phyloP scores from a whole-genome alignment of 2,329 filamentous ascomycete genomes.

The Neocucurbitaria cava region DNA sequence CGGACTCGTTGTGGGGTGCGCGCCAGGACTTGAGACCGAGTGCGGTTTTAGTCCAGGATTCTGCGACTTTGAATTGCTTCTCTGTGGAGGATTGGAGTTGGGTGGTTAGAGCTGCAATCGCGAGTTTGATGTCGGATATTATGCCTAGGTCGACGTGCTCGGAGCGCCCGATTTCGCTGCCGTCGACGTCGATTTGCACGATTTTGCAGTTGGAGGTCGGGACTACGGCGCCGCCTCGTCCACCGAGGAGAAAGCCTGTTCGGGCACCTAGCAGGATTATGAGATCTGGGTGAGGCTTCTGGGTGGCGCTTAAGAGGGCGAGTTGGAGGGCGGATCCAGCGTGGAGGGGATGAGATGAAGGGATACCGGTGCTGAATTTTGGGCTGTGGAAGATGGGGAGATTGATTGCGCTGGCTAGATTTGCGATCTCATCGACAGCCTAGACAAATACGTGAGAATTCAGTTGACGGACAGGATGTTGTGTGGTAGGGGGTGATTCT shows the following conservation, averaged over 20 bases:
- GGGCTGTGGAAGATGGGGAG: conserved; percentile 53
- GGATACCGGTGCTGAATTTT: conserved; percentile 42
- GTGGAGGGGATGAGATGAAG: conserved; percentile 42
- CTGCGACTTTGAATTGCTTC: conserved; percentile 19
- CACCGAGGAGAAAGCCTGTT: conserved; percentile 52
- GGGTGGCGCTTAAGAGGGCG: conserved; percentile 34
- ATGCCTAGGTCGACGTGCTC: conserved; percentile 52
- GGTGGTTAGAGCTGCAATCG: conserved; percentile 38
- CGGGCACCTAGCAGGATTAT: conserved; percentile 52
- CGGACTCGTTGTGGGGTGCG: conserved; percentile 31
- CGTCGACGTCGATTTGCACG: conserved; percentile 54
- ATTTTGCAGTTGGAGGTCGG: conserved; percentile 48
- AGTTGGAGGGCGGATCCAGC: conserved; percentile 47
- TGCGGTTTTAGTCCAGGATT: conserved; percentile 39
- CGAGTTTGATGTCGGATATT: conserved; percentile 49
- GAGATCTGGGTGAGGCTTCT: conserved; percentile 49
- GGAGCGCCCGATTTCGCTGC: conserved; percentile 53
- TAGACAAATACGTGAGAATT: conserved; percentile 9
- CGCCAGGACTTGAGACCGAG: conserved; percentile 25
- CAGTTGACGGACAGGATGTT: too few relatives aligned
- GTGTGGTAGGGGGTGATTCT: background rate
- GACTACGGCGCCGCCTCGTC: conserved; percentile 48
- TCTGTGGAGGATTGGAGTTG: conserved; percentile 10
- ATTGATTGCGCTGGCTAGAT: conserved; percentile 43
- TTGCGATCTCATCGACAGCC: conserved; percentile 39